phyloP scores from a whole-genome alignment of 768 basidiomycete species.

The Lactarius hengduanensis region DNA sequence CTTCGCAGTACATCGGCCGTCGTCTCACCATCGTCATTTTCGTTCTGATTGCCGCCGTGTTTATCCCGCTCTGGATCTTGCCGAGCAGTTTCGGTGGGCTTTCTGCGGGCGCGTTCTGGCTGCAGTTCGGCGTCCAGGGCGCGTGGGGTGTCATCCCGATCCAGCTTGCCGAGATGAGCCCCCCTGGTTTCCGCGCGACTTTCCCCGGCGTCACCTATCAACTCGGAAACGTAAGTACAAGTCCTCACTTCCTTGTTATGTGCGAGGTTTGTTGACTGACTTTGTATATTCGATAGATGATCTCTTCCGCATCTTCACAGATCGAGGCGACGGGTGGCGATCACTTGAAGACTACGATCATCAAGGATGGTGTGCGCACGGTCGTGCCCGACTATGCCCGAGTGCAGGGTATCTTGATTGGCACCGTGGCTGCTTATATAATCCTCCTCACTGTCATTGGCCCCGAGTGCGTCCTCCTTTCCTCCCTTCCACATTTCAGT shows the following conservation, averaged over 20 bases:
- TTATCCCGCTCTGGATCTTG: slow-evolving; percentile 46
- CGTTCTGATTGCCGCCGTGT: slow-evolving; percentile 36
- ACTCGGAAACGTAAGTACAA: slow-evolving; percentile 37
- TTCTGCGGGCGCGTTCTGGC: slow-evolving; percentile 47
- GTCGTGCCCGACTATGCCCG: slow-evolving; percentile 50
- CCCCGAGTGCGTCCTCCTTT: slow-evolving; percentile 55
- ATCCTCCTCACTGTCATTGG: slow-evolving; percentile 76
- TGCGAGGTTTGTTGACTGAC: neutral
- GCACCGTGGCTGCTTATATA: slow-evolving; percentile 77
- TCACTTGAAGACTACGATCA: slow-evolving; percentile 39
- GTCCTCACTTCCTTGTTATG: neutral
- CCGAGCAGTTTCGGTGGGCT: slow-evolving; percentile 43
- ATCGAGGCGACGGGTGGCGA: slow-evolving; percentile 51
- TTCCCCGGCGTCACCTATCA: slow-evolving; percentile 48
- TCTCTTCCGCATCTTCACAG: slow-evolving; percentile 46
- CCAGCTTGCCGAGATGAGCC: slow-evolving; percentile 47
- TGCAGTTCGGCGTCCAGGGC: slow-evolving; percentile 50
- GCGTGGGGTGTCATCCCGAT: slow-evolving; percentile 40
- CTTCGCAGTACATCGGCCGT: slow-evolving; percentile 45
- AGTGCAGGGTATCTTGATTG: slow-evolving; percentile 87
- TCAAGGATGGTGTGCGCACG: slow-evolving; percentile 30
- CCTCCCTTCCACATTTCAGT: neutral
- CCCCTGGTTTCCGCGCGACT: slow-evolving; percentile 49
- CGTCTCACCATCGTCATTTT: slow-evolving; percentile 44
- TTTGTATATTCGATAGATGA: slow-evolving; percentile 36